Evolutionary conservation across 2,329 filamentous ascomycete genomes (phyloP).

Genomic region (Epichloe hybrida): DNA sequence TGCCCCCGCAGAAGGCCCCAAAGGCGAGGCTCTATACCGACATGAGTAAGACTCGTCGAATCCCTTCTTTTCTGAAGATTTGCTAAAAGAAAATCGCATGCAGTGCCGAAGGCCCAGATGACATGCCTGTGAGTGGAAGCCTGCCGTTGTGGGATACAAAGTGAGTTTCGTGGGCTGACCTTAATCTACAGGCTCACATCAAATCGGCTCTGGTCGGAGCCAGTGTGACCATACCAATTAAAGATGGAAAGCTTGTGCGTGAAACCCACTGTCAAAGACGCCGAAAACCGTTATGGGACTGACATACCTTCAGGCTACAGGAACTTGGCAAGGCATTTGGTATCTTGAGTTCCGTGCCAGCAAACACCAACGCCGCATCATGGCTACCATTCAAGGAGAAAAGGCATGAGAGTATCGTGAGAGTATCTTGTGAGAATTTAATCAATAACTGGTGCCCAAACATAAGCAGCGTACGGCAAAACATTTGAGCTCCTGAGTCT

Average conservation of each 20-base stretch:
- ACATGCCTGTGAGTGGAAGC: slow-evolving; percentile 65
- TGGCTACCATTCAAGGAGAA: slow-evolving; percentile 92
- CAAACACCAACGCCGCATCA: slow-evolving; percentile 67
- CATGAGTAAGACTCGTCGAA: slow-evolving; percentile 35
- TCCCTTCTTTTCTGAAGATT: background rate
- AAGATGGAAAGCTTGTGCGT: slow-evolving; percentile 61
- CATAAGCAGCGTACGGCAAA: background rate
- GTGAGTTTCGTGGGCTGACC: background rate
- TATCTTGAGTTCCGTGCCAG: slow-evolving; percentile 75
- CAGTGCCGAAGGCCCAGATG: slow-evolving; percentile 73
- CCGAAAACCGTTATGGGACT: background rate
- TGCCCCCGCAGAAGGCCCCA: slow-evolving; percentile 62
- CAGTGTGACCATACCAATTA: slow-evolving; percentile 82
- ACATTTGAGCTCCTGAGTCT: background rate
- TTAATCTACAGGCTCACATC: slow-evolving; percentile 57
- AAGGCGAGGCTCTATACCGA: slow-evolving; percentile 62
- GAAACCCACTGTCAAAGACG: background rate
- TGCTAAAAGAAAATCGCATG: background rate
- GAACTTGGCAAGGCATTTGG: slow-evolving; percentile 82
- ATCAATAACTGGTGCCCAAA: background rate
- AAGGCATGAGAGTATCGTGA: slow-evolving; percentile 30
- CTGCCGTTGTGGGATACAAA: background rate
- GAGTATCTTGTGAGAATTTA: background rate
- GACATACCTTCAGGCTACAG: slow-evolving; percentile 33
- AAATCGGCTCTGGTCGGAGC: slow-evolving; percentile 84